phyloP scores from a whole-genome alignment of 1,139 yeast genomes.

The Lodderomyces jiufengensis region DNA sequence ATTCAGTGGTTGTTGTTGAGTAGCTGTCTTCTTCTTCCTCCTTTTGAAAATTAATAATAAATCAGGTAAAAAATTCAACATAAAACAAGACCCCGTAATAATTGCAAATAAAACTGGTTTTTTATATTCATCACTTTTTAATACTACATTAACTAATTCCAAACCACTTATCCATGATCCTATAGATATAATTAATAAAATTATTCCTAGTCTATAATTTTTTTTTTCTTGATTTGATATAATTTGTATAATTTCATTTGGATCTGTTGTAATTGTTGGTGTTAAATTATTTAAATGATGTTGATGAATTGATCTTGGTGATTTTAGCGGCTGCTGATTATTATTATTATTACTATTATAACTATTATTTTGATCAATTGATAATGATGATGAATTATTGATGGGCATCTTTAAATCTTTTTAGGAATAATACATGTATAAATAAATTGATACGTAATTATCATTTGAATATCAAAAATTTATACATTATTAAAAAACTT shows the following conservation, averaged over 20 bases:
- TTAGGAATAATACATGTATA: too few relatives aligned
- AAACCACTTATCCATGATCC: slow-evolving; percentile 48
- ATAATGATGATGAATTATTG: neutral
- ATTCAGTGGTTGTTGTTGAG: neutral
- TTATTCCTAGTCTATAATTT: slow-evolving; percentile 42
- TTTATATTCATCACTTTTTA: slow-evolving; percentile 45
- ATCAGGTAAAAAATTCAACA: slow-evolving; percentile 44
- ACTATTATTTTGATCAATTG: neutral
- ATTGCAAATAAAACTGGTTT: slow-evolving; percentile 49
- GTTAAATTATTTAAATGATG: slow-evolving; percentile 1
- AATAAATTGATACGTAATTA: too few relatives aligned
- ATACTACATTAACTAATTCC: slow-evolving; percentile 46
- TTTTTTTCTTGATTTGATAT: slow-evolving; percentile 44
- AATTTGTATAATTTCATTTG: slow-evolving; percentile 39
- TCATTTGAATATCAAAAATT: too few relatives aligned
- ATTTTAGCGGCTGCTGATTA: neutral
- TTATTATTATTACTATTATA: neutral
- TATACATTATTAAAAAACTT: too few relatives aligned
- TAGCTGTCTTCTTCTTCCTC: slow-evolving; percentile 7
- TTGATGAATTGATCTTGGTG: slow-evolving; percentile 3
- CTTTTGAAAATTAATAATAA: slow-evolving; percentile 5
- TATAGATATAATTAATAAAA: slow-evolving; percentile 39
- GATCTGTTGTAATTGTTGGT: slow-evolving; percentile 21
- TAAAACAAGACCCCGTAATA: slow-evolving; percentile 45
- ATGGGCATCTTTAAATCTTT: too few relatives aligned